Evolutionary conservation across 2,329 filamentous ascomycete genomes (phyloP), one percentile per base, ranked within the genome.

Genomic region (Gliomastix tumulicola): DNA sequence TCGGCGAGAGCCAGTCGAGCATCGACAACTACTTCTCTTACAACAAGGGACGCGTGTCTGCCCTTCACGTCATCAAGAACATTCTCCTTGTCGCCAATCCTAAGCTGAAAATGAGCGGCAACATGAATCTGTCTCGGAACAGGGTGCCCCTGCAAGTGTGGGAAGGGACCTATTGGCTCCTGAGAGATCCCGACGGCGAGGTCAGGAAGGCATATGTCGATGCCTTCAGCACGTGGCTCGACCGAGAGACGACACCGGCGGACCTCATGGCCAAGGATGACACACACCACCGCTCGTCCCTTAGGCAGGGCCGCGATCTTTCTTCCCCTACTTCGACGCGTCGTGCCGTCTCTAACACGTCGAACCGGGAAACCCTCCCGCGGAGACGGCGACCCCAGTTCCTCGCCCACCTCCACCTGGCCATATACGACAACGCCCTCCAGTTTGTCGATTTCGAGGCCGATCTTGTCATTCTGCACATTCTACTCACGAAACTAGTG

Each of bases 121-220:
- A 71, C 54, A 71, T 68, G 35, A 76, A 76, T 21, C 74, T 92
- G 35, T 77, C 79, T 6, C 76, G 88, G 44, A 86, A 83, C 54
- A 77, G 71, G 28, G 85, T 94, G 1, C 81, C 85, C 1, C 71
- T 94, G 8, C 76, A 84, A 37, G 84, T 89, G 1, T 98, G 92
- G 92, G 89, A 97, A 58, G 88, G 87, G n/a, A 95, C 89, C 0
- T 88, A 96, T 43, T 95, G 88, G 86, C 75, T 97, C 31, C 65
- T 97, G 16, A 80, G 84, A 25, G 90, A 96, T 50, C 71, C 78
- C 1, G 82, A 89, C 49, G 78, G 78, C 21, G 71, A 78, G 21
- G 88, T 97, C 22, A 79, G 89, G 37, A 82, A 82, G 54, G 86
- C 88, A 1, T 98, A 97, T 48, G 77, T 82, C 7, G 87, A 94